Evolutionary conservation across 1,284 basidiomycete species (phyloP), one percentile per base, ranked within the genome.

Genomic region (Phlebopus sp.): DNA sequence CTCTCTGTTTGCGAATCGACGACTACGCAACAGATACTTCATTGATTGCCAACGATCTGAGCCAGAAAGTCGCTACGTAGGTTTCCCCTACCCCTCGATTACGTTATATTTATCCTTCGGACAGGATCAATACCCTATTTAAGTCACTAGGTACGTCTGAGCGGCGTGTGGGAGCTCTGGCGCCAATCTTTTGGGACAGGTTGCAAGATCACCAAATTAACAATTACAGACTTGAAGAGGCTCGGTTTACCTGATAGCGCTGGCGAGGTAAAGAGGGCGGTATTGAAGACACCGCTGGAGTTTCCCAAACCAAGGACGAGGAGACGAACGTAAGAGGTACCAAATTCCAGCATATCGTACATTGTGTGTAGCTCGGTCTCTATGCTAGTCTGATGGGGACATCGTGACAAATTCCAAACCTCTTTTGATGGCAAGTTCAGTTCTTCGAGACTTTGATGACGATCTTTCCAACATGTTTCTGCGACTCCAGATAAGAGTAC

Each of bases 1-100:
- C 88, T 0, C 70, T 94, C 0, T 90, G 86, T 60, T 77, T 96
- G 21, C 81, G 79, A 35, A 64, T 91, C 8, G 92, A 96, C 55
- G 78, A 82, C 49, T 95, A 80, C 59, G 80, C 81, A 0, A 80
- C 83, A 1, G 85, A 95, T 54, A 74, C 83, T 1, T 71, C 75
- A 2, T 62, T 77, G 35, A 70, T 95, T 32, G 86, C 91, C 1
- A 70, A 76, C 13, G 92, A 96, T 64, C 69, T 96, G 13, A 78
- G 75, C 55, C 77, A 90, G 72, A 63, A 77, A 6, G 59, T 76
- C 4, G 49, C 72, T 15, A 82, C 79, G 91, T 92, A 57, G 57
- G 85, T 72, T 27, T 14, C 40, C 47, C 29, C 15, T 13, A 14
- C 36, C 13, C 34, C 21, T 23, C 8, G 18, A 30, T 27, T 36